Conservation (phyloP, 371 early-diverging fungal genomes). For the Dichotomocladium elegans region DNA sequence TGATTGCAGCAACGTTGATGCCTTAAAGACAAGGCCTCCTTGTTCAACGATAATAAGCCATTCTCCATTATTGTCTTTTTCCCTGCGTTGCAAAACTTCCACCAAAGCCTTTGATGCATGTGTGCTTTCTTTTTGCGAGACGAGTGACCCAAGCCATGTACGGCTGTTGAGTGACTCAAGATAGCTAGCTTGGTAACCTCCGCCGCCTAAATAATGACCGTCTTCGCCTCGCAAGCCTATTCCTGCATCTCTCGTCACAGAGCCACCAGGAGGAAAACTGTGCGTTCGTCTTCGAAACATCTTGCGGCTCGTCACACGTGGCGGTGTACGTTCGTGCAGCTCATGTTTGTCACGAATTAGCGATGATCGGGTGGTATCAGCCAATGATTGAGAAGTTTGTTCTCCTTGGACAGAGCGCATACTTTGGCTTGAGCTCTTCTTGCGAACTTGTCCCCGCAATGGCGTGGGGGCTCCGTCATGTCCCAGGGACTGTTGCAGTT, state of each 20-base stretch:
- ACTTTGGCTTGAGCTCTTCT: conserved; percentile 5
- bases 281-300: conserved; percentile 28
- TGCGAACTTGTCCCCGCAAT: conserved; percentile 3
- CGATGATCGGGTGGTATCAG: background rate
- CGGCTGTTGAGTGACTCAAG: conserved; percentile 17
- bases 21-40: conserved; percentile 23
- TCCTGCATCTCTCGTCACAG: background rate
- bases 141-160: conserved; percentile 38
- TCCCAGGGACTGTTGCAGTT: too few species aligned
- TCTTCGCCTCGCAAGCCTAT: background rate
- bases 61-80: conserved; percentile 11
- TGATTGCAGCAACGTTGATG: conserved; percentile 14
- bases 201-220: conserved; percentile 3
- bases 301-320: conserved; percentile 13
- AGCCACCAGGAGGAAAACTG: conserved; percentile 35
- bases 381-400: background rate
- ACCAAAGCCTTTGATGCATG: conserved; percentile 23
- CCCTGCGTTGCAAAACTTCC: conserved; percentile 17
- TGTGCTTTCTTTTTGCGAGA: conserved; percentile 23
- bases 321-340: background rate
- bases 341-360: background rate
- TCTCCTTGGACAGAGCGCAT: conserved; percentile 1
- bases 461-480: background rate
- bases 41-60: conserved; percentile 14
- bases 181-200: conserved; percentile 3